Evolutionary conservation across 768 basidiomycete genomes (phyloP).

Genomic region (Hericium erinaceus): DNA sequence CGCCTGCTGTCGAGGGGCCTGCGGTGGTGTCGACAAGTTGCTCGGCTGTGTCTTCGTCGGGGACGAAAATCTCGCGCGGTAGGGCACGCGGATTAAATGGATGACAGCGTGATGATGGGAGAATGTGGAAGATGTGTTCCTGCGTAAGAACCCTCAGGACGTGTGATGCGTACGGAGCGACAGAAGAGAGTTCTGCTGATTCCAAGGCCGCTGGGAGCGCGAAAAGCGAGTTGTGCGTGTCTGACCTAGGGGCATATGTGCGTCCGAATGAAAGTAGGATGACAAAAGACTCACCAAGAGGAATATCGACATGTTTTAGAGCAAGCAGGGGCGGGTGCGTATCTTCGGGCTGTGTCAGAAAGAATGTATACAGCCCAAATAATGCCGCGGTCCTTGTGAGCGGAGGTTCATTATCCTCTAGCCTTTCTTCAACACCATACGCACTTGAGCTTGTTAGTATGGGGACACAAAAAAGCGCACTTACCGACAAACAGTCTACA

Average conservation of each 20-base stretch:
- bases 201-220: conserved; percentile 38
- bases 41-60: conserved; percentile 20
- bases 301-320: conserved; percentile 48
- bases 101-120: conserved; percentile 41
- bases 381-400: conserved; percentile 51
- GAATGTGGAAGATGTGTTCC: conserved; percentile 46
- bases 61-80: conserved; percentile 57
- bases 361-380: conserved; percentile 65
- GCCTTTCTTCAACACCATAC: conserved; percentile 37
- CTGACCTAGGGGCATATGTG: conserved; percentile 27
- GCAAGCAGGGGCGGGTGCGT: conserved; percentile 41
- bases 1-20: not conserved
- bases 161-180: conserved; percentile 43
- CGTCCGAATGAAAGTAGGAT: not conserved
- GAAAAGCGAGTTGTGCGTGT: conserved; percentile 43
- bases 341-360: conserved; percentile 53
- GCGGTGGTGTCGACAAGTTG: not conserved
- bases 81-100: conserved; percentile 55
- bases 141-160: conserved; percentile 40
- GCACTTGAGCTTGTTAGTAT: not conserved
- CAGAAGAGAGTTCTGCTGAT: conserved; percentile 29
- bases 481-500: conserved; percentile 60
- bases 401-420: conserved; percentile 38
- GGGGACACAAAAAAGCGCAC: conserved; percentile 10
- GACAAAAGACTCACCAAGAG: conserved; percentile 36